A percentile compares a stretch with the other conserved stretches of the same genome.
phyloP scores from a whole-genome alignment of 2,329 filamentous ascomycete species.

The Arthrobotrys entomopaga region DNA sequence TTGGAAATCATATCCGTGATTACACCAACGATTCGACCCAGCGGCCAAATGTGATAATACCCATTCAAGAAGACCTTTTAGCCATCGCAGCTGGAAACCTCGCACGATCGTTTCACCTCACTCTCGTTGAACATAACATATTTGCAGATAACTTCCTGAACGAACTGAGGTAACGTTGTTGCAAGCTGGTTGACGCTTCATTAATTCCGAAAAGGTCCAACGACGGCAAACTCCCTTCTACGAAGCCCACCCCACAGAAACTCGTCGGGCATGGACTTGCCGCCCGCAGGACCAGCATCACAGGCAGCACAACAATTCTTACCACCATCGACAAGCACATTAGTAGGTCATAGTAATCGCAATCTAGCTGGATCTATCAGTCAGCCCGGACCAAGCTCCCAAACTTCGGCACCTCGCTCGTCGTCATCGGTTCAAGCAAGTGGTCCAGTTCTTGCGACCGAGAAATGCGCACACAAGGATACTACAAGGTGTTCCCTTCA shows the following conservation, averaged over 20 bases:
- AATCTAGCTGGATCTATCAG: slow-evolving; percentile 11
- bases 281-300: slow-evolving; percentile 46
- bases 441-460: slow-evolving; percentile 24
- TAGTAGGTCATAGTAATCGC: slow-evolving; percentile 30
- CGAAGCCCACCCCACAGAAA: slow-evolving; percentile 46
- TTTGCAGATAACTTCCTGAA: neutral
- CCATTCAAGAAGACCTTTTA: slow-evolving; percentile 8
- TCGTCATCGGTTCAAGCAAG: slow-evolving; percentile 15
- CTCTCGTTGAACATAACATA: neutral
- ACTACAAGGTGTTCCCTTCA: slow-evolving; percentile 51
- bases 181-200: slow-evolving; percentile 20
- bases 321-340: slow-evolving; percentile 33
- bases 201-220: slow-evolving; percentile 18
- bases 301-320: slow-evolving; percentile 28
- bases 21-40: slow-evolving; percentile 21
- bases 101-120: slow-evolving; percentile 1
- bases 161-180: slow-evolving; percentile 37
- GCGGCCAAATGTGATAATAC: slow-evolving; percentile 18
- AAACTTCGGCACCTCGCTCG: slow-evolving; percentile 24
- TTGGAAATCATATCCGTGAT: slow-evolving; percentile 30
- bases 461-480: slow-evolving; percentile 54
- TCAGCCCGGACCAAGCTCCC: slow-evolving; percentile 29
- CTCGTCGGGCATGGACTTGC: slow-evolving; percentile 54
- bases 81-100: slow-evolving; percentile 1
- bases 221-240: slow-evolving; percentile 22